Conservation (phyloP, 805 yeast genomes). For the Metschnikowia peoriensis region DNA sequence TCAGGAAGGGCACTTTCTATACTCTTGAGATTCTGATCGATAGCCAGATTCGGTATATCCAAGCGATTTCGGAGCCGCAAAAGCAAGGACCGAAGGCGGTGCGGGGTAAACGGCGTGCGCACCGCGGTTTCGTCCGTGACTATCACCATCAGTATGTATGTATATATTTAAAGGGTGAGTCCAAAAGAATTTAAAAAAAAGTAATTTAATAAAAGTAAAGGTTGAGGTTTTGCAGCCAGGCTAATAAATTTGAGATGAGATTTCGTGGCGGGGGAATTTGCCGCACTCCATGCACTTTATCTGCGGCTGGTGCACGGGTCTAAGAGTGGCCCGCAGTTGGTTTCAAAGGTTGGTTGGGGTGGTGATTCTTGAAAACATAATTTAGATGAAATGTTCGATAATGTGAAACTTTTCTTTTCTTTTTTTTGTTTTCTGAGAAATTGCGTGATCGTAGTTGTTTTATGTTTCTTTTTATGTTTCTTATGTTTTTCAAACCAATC, state of each 20-base stretch:
- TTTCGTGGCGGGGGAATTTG: not conserved
- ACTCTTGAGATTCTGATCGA: not conserved
- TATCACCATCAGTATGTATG: not conserved
- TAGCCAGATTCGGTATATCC: not conserved
- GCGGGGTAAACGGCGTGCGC: not conserved
- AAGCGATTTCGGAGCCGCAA: not conserved
- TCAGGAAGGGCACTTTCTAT: conserved; percentile 10
- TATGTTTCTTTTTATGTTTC: too few species aligned
- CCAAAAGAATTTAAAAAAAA: too few species aligned
- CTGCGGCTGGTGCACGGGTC: not conserved
- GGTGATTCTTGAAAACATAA: too few species aligned
- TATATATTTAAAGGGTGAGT: too few species aligned
- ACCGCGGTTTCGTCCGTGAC: conserved; percentile 1
- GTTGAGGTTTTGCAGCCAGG: conserved; percentile 1
- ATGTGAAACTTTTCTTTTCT: too few species aligned
- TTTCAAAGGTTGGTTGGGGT: too few species aligned
- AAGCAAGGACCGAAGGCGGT: conserved; percentile 4
- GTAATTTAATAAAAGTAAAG: too few species aligned
- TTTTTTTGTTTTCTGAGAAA: too few species aligned
- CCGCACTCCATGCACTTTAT: not conserved
- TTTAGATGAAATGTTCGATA: too few species aligned
- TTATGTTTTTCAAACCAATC: too few species aligned
- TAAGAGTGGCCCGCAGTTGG: too few species aligned
- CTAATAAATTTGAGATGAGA: not conserved
- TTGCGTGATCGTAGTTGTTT: too few species aligned